Base-by-base conservation (phyloP, 441 rosid species). In the Adansonia madagascariensis region DNA sequence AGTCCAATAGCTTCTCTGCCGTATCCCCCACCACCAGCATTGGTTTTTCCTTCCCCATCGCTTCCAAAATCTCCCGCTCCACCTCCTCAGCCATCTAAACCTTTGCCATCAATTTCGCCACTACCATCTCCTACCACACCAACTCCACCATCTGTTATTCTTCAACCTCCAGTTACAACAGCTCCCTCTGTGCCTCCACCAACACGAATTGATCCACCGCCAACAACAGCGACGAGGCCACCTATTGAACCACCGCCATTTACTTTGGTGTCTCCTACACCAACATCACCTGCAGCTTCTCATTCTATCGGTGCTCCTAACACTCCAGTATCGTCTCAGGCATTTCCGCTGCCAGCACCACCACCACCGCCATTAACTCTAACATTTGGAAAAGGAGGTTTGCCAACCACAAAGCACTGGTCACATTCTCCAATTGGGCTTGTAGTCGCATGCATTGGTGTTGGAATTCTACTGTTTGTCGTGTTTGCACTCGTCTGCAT, bases 381-480 rank as follows among this genome's bases (percentile, higher is more conserved):
- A 3, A 74, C 82, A 41, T 35, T 52, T 11, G 46, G 12, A 52
- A 63, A 75, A 41, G 77, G 77, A 46, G 70, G 49, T 10, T 63
- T 63, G 8, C 17, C 61, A 52, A 3, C 67, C 53, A 80, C 82
- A 73, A 67, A 86, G 24, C 22, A 81, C 56, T 76, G 66, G 9
- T 79, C 82, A 74, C 81, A 83, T 11, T 35, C 81, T 39, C 71
- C 89, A 27, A 62, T 78, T 18, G 89, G 88, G 24, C 80, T 89
- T 41, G 20, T 83, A 43, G 71, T 81, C 47, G 92, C 88, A 12
- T 81, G 82, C 46, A 62, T 76, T 18, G 65, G 81, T 71, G 89
- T 80, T 20, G 90, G 82, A 4, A 82, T 71, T 75, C 86, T 87
- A 75, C 53, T 85, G 12, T 78, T 85, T 35, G 68, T 87, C 57